Conservation (phyloP, 176 grass and related monocot genomes). For the Bothriochloa decipiens region DNA sequence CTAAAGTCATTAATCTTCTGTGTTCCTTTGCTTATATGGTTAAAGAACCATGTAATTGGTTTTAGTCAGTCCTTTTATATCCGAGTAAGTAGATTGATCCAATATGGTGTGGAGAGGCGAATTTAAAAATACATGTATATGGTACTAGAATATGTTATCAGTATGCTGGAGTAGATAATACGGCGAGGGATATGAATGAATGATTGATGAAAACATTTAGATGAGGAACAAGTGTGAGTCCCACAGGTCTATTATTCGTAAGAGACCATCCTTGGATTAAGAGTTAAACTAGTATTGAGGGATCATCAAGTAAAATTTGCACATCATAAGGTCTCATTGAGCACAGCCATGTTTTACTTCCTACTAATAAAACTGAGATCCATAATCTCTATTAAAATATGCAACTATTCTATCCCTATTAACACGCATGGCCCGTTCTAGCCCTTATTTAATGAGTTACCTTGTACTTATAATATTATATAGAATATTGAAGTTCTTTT, state of each 20-base stretch:
- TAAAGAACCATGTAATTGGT: constrained; percentile 16
- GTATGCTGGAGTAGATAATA: constrained; percentile 11
- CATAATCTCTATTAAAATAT: background rate
- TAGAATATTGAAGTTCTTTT: background rate
- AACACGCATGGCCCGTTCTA: background rate
- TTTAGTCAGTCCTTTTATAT: constrained; percentile 2
- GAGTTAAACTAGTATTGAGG: constrained; percentile 9
- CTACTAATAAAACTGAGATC: background rate
- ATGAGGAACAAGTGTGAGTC: background rate
- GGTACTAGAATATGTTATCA: background rate
- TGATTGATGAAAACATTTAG: background rate
- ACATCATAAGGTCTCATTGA: background rate
- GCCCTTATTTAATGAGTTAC: background rate
- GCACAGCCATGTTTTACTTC: background rate
- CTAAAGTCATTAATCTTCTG: background rate
- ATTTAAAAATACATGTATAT: constrained; percentile 18
- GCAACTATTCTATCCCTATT: background rate
- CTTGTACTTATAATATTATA: background rate
- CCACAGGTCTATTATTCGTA: background rate
- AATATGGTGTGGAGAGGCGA: constrained; percentile 16
- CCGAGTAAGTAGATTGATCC: constrained; percentile 14
- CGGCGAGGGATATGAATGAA: background rate
- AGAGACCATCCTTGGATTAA: background rate
- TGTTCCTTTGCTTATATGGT: background rate
- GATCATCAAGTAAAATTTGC: constrained; percentile 2